Base-by-base conservation (phyloP, 2,329 filamentous ascomycete genomes). In the Trichoderma koningiopsis region DNA sequence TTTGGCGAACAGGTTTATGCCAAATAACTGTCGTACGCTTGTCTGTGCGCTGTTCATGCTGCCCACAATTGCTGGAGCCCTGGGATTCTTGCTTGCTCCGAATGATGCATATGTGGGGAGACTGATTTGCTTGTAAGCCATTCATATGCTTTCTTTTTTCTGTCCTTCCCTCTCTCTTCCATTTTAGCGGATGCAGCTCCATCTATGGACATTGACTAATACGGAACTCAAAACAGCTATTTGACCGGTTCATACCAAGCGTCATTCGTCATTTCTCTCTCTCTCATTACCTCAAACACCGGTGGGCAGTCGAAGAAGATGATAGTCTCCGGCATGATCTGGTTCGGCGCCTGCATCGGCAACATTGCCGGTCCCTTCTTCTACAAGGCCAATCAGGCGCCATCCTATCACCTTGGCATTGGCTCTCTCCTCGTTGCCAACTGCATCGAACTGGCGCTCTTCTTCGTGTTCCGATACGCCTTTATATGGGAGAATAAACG, bases 331-430 rank as follows among this genome's bases (percentile, higher is more conserved):
- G 87, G 85, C 1, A 83, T 88, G 68, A 81, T 89, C 2, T 89
- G 88, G 78, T 80, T 89, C 11, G 87, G 86, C 0, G 86, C 86
- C 68, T 89, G 87, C 73, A 82, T 85, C 1, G 88, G 87, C 5
- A 89, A 90, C 73, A 88, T 90, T 53, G 84, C 83, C 4, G 85
- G 87, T 0, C 88, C 88, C 0, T 89, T 89, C 76, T 89, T 90
- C 78, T 90, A 89, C 76, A 84, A 84, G 62, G 77, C 82, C 0
- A 74, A 81, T n/a, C 86, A 90, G 71, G 80, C 82, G 3, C 81
- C 80, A 5, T 76, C 75, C 4, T 83, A 83, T 31, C 75, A 73
- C 14, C 75, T 80, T 0, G 83, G 81, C 8, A 82, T 83, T 52
- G 78, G 78, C 16, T 81, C 80, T 0, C 77, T 83, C n/a, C 76